These are phyloP conservation scores for Kodamaea fungicola DNA, from an alignment of 1,139 yeast species.

Conservation along the genomic window DNA sequence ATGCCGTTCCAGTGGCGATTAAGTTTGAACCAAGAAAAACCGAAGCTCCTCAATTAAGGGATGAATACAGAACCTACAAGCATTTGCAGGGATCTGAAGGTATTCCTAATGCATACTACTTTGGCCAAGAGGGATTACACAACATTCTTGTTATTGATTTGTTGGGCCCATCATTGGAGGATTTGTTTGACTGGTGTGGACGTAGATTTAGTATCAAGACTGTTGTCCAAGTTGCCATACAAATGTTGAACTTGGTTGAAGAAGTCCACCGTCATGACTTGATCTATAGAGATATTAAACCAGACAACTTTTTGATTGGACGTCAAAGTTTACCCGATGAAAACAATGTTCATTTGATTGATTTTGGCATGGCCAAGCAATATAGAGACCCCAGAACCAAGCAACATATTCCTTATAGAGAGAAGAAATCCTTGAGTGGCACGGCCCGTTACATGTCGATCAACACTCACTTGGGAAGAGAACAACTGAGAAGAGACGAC, in stretches of 20 bases:
- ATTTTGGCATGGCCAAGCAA: conserved; percentile 97
- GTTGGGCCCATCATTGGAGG: conserved; percentile 93
- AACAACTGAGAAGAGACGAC: conserved; percentile 94
- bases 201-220: conserved; percentile 84
- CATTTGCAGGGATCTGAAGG: conserved; percentile 78
- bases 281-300: conserved; percentile 92
- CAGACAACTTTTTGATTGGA: conserved; percentile 90
- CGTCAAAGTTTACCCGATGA: conserved; percentile 55
- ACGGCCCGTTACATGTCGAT: conserved; percentile 98
- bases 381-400: conserved; percentile 93
- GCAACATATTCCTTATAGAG: conserved; percentile 94
- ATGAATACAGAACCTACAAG: conserved; percentile 91
- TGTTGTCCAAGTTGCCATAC: conserved; percentile 85
- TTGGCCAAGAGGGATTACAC: conserved; percentile 97
- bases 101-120: conserved; percentile 91
- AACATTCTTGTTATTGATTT: conserved; percentile 90
- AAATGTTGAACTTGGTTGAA: conserved; percentile 85
- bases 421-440: conserved; percentile 89
- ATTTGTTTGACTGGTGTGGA: conserved; percentile 97
- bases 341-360: conserved; percentile 63
- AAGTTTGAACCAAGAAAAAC: conserved; percentile 85
- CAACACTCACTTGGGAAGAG: conserved; percentile 95
- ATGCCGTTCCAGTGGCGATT: conserved; percentile 73
- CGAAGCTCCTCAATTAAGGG: conserved; percentile 97
- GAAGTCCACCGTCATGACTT: conserved; percentile 86